phyloP scores from a whole-genome alignment of 495 filamentous ascomycete genomes.

The Xylaria curta region DNA sequence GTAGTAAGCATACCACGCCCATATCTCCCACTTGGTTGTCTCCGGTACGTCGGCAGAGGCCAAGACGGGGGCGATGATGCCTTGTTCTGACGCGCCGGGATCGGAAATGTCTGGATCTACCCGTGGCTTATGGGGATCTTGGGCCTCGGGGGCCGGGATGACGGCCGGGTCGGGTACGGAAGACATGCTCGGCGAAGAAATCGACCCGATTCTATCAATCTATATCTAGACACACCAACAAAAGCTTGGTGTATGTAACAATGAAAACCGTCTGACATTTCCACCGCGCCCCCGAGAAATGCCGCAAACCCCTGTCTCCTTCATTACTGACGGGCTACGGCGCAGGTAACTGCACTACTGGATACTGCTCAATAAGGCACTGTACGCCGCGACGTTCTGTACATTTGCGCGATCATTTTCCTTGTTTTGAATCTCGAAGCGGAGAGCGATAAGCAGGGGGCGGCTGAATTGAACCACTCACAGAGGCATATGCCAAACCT shows the following conservation, averaged over 20 bases:
- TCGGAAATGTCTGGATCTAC: constrained; percentile 12
- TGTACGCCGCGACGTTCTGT: neutral
- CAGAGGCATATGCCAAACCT: neutral
- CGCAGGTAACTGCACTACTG: neutral
- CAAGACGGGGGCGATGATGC: constrained; percentile 53
- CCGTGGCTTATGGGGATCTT: constrained; percentile 4
- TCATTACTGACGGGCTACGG: neutral
- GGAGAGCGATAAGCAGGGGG: neutral
- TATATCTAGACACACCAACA: neutral
- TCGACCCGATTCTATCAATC: neutral
- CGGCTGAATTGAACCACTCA: neutral
- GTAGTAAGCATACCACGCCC: constrained; percentile 72
- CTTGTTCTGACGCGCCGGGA: neutral
- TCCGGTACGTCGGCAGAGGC: constrained; percentile 52
- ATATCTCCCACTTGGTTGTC: constrained; percentile 65
- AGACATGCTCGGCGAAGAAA: constrained; percentile 18
- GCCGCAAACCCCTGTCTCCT: constrained; percentile 7
- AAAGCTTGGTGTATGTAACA: constrained; percentile 7
- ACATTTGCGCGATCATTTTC: constrained; percentile 3
- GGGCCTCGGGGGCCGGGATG: constrained; percentile 17
- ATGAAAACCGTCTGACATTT: constrained; percentile 1
- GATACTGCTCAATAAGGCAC: neutral
- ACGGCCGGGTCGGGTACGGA: constrained; percentile 18
- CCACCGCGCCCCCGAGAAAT: constrained; percentile 5
- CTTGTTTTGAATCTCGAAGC: constrained; percentile 1